phyloP scores from a whole-genome alignment of 306 rosid species.

The Fragaria nilgerrensis region DNA sequence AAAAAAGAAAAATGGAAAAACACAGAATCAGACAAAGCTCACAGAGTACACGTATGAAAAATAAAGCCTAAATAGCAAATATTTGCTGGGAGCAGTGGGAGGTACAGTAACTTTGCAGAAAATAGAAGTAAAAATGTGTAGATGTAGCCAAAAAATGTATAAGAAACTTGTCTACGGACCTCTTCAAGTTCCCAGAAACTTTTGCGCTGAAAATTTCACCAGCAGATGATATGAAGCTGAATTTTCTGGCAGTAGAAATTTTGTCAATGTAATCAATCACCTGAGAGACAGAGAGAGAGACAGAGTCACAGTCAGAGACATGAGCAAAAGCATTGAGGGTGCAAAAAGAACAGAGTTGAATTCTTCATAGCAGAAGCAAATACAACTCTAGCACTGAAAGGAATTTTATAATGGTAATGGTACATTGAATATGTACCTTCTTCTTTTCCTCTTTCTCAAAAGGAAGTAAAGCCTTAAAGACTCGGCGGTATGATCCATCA shows the following conservation, averaged over 20 bases:
- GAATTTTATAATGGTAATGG: slow-evolving; percentile 5
- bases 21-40: background rate
- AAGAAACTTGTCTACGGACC: slow-evolving; percentile 35
- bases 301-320: background rate
- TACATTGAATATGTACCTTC: slow-evolving; percentile 46
- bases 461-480: slow-evolving; percentile 86
- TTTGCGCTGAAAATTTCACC: slow-evolving; percentile 75
- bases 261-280: slow-evolving; percentile 78
- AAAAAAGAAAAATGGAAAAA: background rate
- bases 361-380: background rate
- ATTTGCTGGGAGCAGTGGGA: background rate
- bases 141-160: slow-evolving; percentile 3
- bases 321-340: slow-evolving; percentile 13
- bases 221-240: slow-evolving; percentile 76
- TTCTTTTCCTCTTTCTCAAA: slow-evolving; percentile 79
- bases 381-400: slow-evolving; percentile 17
- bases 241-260: slow-evolving; percentile 68
- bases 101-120: background rate
- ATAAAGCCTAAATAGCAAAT: background rate
- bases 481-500: slow-evolving; percentile 62
- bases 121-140: background rate
- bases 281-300: slow-evolving; percentile 28
- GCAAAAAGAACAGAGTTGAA: slow-evolving; percentile 18
- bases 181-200: slow-evolving; percentile 88
- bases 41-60: background rate